These are phyloP conservation scores for Hortaea werneckii DNA, from an alignment of 2,329 filamentous ascomycete genomes.

Conservation along the genomic window DNA sequence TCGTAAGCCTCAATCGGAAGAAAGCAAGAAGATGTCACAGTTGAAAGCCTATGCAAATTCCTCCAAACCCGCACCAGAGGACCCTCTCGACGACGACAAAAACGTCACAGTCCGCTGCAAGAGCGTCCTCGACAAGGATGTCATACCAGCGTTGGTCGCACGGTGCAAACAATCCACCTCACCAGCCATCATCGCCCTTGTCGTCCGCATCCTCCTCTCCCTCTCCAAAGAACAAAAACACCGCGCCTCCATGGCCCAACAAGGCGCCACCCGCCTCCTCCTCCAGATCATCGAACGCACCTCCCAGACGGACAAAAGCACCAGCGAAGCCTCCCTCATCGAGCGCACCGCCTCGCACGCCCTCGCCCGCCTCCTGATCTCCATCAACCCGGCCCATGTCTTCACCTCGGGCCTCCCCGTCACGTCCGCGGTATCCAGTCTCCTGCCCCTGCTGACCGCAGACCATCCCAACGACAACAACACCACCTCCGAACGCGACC, in stretches of 20 bases:
- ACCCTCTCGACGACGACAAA: constrained; percentile 65
- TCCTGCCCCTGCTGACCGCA: constrained; percentile 64
- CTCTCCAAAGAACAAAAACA: constrained; percentile 64
- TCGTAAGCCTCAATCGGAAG: constrained; percentile 66
- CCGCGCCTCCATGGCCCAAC: constrained; percentile 74
- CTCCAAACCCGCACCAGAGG: constrained; percentile 50
- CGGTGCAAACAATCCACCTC: constrained; percentile 36
- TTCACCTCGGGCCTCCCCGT: constrained; percentile 68
- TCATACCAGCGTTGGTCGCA: constrained; percentile 67
- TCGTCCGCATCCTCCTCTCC: constrained; percentile 65
- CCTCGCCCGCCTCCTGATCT: constrained; percentile 53
- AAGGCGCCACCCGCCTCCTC: constrained; percentile 82
- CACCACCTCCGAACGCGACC: constrained; percentile 52
- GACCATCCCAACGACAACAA: constrained; percentile 28
- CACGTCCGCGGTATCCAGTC: constrained; percentile 70
- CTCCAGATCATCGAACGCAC: constrained; percentile 60
- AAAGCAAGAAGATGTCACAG: constrained; percentile 84
- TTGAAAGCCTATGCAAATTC: constrained; percentile 91
- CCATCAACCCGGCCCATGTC: constrained; percentile 53
- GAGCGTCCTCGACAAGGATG: constrained; percentile 65
- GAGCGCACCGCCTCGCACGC: constrained; percentile 26
- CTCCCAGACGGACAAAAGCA: constrained; percentile 36
- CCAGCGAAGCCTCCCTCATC: constrained; percentile 17
- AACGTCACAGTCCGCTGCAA: constrained; percentile 68
- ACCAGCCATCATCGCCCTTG: constrained; percentile 58